phyloP scores from a whole-genome alignment of 345 rosid genomes.

The Linum trigynum region DNA sequence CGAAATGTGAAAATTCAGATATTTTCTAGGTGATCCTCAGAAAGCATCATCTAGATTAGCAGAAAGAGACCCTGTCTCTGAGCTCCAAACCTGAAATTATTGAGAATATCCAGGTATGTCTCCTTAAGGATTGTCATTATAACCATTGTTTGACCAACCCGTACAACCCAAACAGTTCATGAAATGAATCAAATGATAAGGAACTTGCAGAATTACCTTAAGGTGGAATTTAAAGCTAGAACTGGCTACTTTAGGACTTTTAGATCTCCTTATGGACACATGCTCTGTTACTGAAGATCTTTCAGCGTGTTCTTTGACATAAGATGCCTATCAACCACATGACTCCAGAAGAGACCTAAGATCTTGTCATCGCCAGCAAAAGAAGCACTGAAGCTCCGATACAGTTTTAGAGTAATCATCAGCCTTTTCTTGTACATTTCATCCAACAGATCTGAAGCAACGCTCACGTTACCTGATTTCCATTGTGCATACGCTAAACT shows the following conservation, averaged over 20 bases:
- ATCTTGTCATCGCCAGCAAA: slow-evolving; percentile 38
- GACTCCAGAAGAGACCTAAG: slow-evolving; percentile 65
- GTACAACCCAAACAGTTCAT: not conserved
- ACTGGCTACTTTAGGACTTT: not conserved
- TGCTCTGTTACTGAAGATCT: slow-evolving; percentile 28
- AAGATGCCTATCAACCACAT: slow-evolving; percentile 48
- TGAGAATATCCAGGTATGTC: too few relatives aligned
- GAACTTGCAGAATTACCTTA: not conserved
- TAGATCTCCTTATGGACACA: not conserved
- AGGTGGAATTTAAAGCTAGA: not conserved
- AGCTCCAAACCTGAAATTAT: too few relatives aligned
- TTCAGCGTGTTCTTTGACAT: slow-evolving; percentile 53
- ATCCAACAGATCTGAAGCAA: slow-evolving; percentile 47
- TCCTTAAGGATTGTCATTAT: not conserved
- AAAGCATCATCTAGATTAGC: too few relatives aligned
- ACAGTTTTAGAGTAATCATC: slow-evolving; percentile 61
- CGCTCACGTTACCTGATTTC: slow-evolving; percentile 55
- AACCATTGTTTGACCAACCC: too few relatives aligned
- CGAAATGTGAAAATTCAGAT: too few relatives aligned
- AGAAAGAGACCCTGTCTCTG: too few relatives aligned
- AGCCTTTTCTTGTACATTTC: slow-evolving; percentile 67
- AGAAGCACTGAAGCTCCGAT: slow-evolving; percentile 51
- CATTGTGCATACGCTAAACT: slow-evolving; percentile 69
- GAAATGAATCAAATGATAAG: not conserved
- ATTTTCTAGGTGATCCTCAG: too few relatives aligned